Base-by-base conservation (phyloP, 768 basidiomycete genomes). In the Lactarius tabidus region DNA sequence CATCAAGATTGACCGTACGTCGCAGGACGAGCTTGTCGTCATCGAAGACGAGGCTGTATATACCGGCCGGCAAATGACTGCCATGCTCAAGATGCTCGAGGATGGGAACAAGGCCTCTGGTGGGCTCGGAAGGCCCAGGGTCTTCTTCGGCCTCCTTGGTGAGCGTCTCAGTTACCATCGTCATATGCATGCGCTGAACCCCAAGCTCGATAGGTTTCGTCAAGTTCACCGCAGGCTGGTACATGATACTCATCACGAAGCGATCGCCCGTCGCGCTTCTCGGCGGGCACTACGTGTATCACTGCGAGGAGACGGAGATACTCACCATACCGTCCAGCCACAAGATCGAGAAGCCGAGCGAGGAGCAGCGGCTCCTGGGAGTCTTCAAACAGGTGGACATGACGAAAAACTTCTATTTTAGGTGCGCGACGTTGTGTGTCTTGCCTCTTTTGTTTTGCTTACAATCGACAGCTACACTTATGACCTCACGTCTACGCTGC, bases 321-420 rank as follows among this genome's bases (percentile, higher is more conserved):
- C 77, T 93, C 17, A 86, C 91, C 3, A 80, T 98, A 31, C 84
- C 84, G 20, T 84, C 83, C 71, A 90, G 85, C 65, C 92, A 89
- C 77, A 94, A 89, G 77, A 76, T 93, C 23, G 96, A 97, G 53
- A 90, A 90, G 69, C 89, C 89, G 0, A 81, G 90, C 0, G 94
- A 97, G 71, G 95, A 98, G 72, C 90, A 91, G 71, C 86, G 93
- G 10, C 80, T 95, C 38, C 85, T 95, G 79, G 89, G 86, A 65
- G 85, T 91, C 10, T 99, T 98, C 80, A 95, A 94, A 73, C 93
- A 95, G 75, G 95, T 98, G 1, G 96, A 99, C 72, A 86, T 98
- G 83, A 89, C 90, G n/a, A 98, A 98, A 78, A 98, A 98, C 78
- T 98, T 98, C 74, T 99, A 98, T 77, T 98, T 98, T 77, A 95